Conservation (phyloP, 139 green algal genomes). For the Coelastrella sp. region DNA sequence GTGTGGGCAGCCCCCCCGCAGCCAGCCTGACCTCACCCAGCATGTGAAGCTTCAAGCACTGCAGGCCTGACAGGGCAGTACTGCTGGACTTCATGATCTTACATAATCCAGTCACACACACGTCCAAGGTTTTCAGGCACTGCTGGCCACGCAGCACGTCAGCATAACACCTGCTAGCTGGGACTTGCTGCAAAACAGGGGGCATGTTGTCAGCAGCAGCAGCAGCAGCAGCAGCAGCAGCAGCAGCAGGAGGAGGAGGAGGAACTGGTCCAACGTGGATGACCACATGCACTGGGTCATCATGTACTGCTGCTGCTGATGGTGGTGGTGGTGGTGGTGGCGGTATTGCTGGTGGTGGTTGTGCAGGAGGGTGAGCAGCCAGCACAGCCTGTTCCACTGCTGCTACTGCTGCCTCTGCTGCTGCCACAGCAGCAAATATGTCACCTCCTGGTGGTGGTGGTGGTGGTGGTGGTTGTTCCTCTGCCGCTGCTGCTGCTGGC, state of each 20-base stretch:
- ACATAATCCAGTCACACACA: slow-evolving; percentile 23
- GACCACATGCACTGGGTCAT: not conserved
- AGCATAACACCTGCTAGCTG: not conserved
- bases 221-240: not conserved
- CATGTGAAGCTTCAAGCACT: slow-evolving; percentile 23
- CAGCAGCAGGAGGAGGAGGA: not conserved
- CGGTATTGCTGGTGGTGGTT: not conserved
- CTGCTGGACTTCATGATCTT: not conserved
- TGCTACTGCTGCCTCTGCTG: slow-evolving; percentile 7
- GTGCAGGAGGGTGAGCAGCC: not conserved
- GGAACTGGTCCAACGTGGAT: not conserved
- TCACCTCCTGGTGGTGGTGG: slow-evolving; percentile 5
- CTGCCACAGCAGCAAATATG: not conserved
- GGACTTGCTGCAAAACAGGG: not conserved
- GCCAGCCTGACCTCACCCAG: slow-evolving; percentile 25
- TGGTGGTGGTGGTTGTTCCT: not conserved
- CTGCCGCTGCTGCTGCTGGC: not conserved
- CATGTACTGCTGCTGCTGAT: not conserved
- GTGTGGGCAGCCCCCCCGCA: slow-evolving; percentile 10
- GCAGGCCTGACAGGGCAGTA: not conserved
- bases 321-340: not conserved
- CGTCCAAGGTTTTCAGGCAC: not conserved
- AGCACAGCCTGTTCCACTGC: not conserved
- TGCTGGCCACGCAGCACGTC: slow-evolving; percentile 17
- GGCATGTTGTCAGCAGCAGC: not conserved